A percentile compares a stretch with the other conserved stretches of the same genome.
Evolutionary conservation across 2,329 filamentous ascomycete genomes (phyloP).

Genomic region (Rutstroemia sp.): DNA sequence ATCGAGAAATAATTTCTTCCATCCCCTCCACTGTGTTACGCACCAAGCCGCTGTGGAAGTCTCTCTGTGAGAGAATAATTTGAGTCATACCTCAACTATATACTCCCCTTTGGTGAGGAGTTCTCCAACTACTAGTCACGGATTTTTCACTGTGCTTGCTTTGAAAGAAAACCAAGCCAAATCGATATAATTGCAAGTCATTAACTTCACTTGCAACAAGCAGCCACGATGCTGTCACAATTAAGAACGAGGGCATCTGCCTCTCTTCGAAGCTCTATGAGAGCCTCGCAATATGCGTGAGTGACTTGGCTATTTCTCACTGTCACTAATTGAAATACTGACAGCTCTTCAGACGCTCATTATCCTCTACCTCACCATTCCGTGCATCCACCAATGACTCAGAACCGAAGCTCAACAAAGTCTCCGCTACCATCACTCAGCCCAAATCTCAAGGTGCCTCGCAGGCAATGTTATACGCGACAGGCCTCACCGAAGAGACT

Average conservation of each 20-base stretch:
- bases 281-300: constrained; percentile 27
- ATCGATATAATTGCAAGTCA: not conserved
- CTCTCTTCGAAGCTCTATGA: constrained; percentile 22
- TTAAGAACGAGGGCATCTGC: constrained; percentile 26
- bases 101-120: not conserved
- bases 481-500: constrained; percentile 76
- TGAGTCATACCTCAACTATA: not conserved
- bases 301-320: not conserved
- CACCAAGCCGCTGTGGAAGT: not conserved
- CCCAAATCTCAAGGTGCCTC: constrained; percentile 97
- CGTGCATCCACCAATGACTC: constrained; percentile 23
- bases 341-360: constrained; percentile 22
- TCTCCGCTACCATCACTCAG: constrained; percentile 82
- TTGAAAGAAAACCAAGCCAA: not conserved
- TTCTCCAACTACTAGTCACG: not conserved
- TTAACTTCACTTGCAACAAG: constrained; percentile 6
- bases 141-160: not conserved
- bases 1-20: constrained; percentile 9
- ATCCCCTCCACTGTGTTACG: not conserved
- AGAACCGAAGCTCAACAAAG: constrained; percentile 61
- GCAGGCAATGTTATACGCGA: constrained; percentile 98
- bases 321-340: constrained; percentile 11
- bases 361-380: constrained; percentile 25
- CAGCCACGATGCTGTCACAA: constrained; percentile 22
- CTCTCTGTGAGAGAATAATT: not conserved